Percentiles rank a stretch among this genome's conserved stretches.
Conservation (phyloP, 2,329 filamentous ascomycete genomes). For the Stemphylium vesicarium region DNA sequence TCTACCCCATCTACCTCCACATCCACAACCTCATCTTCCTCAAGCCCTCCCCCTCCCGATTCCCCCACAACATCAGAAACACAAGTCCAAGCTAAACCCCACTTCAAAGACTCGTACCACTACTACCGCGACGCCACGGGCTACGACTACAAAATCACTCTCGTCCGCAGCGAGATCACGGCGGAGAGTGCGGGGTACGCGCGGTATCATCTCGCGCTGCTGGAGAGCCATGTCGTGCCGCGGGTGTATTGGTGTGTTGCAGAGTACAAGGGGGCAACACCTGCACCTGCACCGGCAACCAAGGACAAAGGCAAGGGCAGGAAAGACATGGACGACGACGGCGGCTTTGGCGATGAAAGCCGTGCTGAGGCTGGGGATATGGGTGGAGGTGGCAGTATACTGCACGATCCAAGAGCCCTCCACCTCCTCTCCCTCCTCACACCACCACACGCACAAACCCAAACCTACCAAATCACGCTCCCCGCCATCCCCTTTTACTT, state of each 20-base stretch:
- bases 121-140: slow-evolving; percentile 67
- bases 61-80: too few species aligned
- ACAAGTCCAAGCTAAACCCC: too few species aligned
- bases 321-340: background rate
- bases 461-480: slow-evolving; percentile 12
- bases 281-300: background rate
- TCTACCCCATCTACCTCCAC: background rate
- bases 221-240: slow-evolving; percentile 42
- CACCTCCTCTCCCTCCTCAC: slow-evolving; percentile 24
- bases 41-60: too few species aligned
- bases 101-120: slow-evolving; percentile 59
- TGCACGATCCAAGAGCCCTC: slow-evolving; percentile 8
- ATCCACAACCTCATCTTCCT: too few species aligned
- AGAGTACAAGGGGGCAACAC: slow-evolving; percentile 30
- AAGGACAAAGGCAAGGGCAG: background rate
- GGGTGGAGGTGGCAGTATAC: too few species aligned
- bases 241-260: slow-evolving; percentile 40
- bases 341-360: background rate
- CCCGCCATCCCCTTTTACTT: slow-evolving; percentile 33
- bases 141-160: slow-evolving; percentile 68
- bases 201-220: slow-evolving; percentile 52
- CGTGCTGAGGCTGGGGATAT: too few species aligned
- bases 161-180: slow-evolving; percentile 61
- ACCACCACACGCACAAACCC: background rate
- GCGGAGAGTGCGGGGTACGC: slow-evolving; percentile 58